Evolutionary conservation across 1,284 basidiomycete species (phyloP), one percentile per base, ranked within the genome.

Genomic region (Takashimella tepidaria): DNA sequence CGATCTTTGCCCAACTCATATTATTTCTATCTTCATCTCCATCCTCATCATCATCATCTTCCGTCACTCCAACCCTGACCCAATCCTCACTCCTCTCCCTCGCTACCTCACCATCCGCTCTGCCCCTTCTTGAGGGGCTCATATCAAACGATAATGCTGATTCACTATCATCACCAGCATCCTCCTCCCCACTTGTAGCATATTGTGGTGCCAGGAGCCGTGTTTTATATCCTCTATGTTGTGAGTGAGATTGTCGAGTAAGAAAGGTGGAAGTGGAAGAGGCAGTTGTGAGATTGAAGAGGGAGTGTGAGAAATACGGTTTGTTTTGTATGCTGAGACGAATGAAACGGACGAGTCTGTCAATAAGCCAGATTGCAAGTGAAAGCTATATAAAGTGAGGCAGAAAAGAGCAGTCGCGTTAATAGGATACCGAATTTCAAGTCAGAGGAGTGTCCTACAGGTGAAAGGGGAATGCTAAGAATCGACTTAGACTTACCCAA

Each of bases 301-400:
- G n/a, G n/a, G n/a, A n/a, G n/a, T n/a, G n/a, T n/a, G n/a, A n/a
- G n/a, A n/a, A 43, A 19, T n/a, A 22, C 8, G 42, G 10, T 21
- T 21, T n/a, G 19, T 50, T 50, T 12, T 13, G 12, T 1, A 41
- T 55, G 56, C 82, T 59, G 5, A 84, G 62, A 20, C 82, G 80
- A 13, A 76, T 55, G 25, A 79, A 26, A 12, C 85, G 82, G 50
- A 84, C 63, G 41, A 79, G 52, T 27, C 84, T 80, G 66, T 88
- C 86, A 49, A 85, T 42, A 80, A 67, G 59, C 84, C 71, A 70
- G 11, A 72, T 55, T 4, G 56, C 55, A 12, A 72, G 50, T 6
- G 64, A 64, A n/a, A 71, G 69, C 68, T 69, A 37, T 8, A 16
- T 8, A 37, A 8, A 16, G 44, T 50, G 50, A 41, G 40, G 20